Percentiles rank a stretch among this genome's conserved stretches.
phyloP scores from a whole-genome alignment of 148 eudicot genomes.

The Rhododendron ovatum region DNA sequence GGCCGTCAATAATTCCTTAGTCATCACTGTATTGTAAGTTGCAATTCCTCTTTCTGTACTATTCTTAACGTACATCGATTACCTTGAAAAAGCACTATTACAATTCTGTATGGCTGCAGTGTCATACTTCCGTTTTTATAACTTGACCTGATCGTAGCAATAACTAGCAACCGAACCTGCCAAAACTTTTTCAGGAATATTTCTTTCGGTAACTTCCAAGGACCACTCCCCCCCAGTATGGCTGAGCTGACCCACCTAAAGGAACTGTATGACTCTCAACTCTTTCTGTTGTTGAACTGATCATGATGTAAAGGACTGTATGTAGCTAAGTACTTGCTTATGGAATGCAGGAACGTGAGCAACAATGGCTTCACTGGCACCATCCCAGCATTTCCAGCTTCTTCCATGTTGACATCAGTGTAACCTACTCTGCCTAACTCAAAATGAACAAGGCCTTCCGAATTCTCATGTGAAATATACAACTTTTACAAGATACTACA shows the following conservation, averaged over 20 bases:
- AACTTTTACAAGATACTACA: neutral
- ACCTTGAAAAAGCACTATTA: neutral
- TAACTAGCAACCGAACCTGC: neutral
- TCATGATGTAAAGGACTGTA: neutral
- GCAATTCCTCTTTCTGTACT: neutral
- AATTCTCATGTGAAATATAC: neutral
- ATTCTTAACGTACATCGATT: neutral
- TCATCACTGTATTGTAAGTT: slow-evolving; percentile 41
- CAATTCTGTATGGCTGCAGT: neutral
- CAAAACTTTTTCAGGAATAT: slow-evolving; percentile 27
- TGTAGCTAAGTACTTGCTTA: slow-evolving; percentile 11
- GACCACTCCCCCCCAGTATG: slow-evolving; percentile 36
- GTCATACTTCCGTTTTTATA: neutral
- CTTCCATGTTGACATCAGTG: slow-evolving; percentile 35
- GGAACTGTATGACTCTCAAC: slow-evolving; percentile 34
- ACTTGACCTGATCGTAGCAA: neutral
- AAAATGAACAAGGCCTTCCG: neutral
- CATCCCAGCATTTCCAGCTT: slow-evolving; percentile 36
- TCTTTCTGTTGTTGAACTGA: neutral
- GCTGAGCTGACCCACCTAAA: slow-evolving; percentile 30
- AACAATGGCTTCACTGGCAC: slow-evolving; percentile 30
- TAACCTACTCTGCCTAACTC: slow-evolving; percentile 18
- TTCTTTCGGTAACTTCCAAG: slow-evolving; percentile 28
- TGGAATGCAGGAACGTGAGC: slow-evolving; percentile 38
- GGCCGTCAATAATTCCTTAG: slow-evolving; percentile 14